phyloP scores from a whole-genome alignment of 306 rosid species.

The Cucurbita maxima region DNA sequence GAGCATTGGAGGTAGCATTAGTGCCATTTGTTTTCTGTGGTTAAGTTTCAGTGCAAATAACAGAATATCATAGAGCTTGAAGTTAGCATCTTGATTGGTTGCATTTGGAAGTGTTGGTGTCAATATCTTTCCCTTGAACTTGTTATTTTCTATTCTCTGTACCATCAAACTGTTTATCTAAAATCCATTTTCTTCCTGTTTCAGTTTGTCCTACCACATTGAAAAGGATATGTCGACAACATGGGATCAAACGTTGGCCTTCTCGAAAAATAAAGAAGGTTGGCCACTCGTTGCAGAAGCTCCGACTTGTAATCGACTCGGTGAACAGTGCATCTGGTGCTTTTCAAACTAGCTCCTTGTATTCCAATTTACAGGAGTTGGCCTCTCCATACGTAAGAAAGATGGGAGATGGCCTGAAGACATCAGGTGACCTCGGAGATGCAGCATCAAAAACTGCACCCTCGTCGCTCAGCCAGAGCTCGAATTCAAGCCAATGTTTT shows the following conservation, averaged over 20 bases:
- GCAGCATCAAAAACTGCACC: constrained; percentile 49
- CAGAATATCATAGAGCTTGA: not conserved
- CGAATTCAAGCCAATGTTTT: constrained; percentile 68
- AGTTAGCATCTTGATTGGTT: not conserved
- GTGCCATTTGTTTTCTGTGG: not conserved
- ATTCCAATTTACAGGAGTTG: constrained; percentile 61
- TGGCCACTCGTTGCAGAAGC: constrained; percentile 87
- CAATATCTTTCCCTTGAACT: not conserved
- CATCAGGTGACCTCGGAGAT: constrained; percentile 30
- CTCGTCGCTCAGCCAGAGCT: constrained; percentile 53
- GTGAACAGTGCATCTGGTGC: constrained; percentile 80
- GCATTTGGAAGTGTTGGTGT: not conserved
- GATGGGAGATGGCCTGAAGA: constrained; percentile 28
- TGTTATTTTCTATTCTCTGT: not conserved
- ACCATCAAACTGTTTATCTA: not conserved
- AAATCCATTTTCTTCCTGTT: constrained; percentile 8
- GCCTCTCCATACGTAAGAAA: constrained; percentile 55
- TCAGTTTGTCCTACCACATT: constrained; percentile 89
- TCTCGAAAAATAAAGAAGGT: constrained; percentile 93
- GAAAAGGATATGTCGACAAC: constrained; percentile 91
- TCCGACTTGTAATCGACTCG: constrained; percentile 78
- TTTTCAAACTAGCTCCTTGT: constrained; percentile 73
- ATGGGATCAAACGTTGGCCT: constrained; percentile 95
- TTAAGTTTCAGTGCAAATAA: not conserved
- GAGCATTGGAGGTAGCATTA: constrained; percentile 72